Conservation (phyloP, 768 basidiomycete genomes). For the Amanita rimosa region DNA sequence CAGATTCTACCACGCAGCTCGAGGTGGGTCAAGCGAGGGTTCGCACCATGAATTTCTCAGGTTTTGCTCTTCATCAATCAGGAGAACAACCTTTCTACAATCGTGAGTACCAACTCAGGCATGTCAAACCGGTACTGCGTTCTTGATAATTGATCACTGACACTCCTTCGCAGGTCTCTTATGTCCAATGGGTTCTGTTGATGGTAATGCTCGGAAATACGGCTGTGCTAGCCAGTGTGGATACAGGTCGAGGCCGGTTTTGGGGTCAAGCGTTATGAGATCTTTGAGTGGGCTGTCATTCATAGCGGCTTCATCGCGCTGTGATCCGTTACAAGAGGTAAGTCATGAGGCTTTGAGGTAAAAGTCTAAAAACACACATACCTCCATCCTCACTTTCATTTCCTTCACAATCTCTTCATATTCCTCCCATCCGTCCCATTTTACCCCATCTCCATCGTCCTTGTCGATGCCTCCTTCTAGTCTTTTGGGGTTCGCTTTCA, state of each 20-base stretch:
- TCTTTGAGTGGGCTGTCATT: slow-evolving; percentile 16
- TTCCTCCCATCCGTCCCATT: slow-evolving; percentile 21
- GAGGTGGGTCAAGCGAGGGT: no score
- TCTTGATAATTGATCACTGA: no score
- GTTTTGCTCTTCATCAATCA: no score
- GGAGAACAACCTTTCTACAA: no score
- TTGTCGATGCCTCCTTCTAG: neutral
- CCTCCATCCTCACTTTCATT: slow-evolving; percentile 46
- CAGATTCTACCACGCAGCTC: no score
- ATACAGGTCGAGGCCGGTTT: slow-evolving; percentile 25
- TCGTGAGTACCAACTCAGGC: no score
- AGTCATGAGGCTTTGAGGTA: slow-evolving; percentile 2
- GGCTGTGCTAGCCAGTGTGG: slow-evolving; percentile 51
- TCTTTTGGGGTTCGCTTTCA: slow-evolving; percentile 19
- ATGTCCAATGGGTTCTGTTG: neutral
- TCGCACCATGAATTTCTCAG: no score
- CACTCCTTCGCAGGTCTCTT: neutral
- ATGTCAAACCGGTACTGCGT: no score
- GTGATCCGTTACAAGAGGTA: slow-evolving; percentile 6
- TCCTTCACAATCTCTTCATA: slow-evolving; percentile 48
- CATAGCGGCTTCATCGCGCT: slow-evolving; percentile 38
- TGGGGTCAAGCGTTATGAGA: slow-evolving; percentile 20
- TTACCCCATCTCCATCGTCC: slow-evolving; percentile 7
- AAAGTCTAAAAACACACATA: slow-evolving; percentile 10
- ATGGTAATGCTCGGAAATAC: slow-evolving; percentile 38